Evolutionary conservation across 1,284 basidiomycete genomes (phyloP), one percentile per base, ranked within the genome.

Genomic region (Pulveroboletus sp.): DNA sequence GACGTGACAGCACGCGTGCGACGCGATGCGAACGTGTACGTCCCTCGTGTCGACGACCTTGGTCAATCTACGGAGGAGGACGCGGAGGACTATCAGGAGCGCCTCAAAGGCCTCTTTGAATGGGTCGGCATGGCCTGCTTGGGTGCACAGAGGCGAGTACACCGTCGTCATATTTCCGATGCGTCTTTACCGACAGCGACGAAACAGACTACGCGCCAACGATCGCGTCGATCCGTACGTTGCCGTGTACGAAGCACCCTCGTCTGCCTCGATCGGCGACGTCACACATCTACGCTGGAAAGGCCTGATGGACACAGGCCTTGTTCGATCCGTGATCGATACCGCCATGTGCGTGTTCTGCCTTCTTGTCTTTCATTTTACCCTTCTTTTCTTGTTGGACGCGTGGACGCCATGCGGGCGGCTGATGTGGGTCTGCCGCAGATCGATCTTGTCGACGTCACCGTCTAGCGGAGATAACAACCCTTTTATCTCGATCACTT

Each of bases 51-150:
- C 4, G 68, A 69, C 8, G 62, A 62, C 14, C 62, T 74, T 68
- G 24, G 59, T 65, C 43, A 43, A 24, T 52, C 73, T 56, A 29
- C 71, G 66, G 33, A 44, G 40, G 70, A 62, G 45, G 46, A 58
- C 18, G 52, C 45, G 7, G 79, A 81, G 47, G 83, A 84, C 50
- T 83, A 82, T 78, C 69, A 78, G 18, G 74, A 76, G 15, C 72
- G 74, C 5, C 71, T 81, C 39, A 66, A 70, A 5, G 70, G 65
- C 2, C 69, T 88, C 17, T 85, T 86, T 53, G 88, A 89, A 67
- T 90, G 87, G 87, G 75, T 83, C 17, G 88, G 86, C 4, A 79
- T 90, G 80, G 84, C 82, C 0, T 73, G 68, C 54, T 48, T 82
- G 2, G 77, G 73, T 17, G 74, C 80, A 2, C 77, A 77, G 52